Conservation (phyloP, 208 protist species). For the Crithidia acanthocephali region DNA sequence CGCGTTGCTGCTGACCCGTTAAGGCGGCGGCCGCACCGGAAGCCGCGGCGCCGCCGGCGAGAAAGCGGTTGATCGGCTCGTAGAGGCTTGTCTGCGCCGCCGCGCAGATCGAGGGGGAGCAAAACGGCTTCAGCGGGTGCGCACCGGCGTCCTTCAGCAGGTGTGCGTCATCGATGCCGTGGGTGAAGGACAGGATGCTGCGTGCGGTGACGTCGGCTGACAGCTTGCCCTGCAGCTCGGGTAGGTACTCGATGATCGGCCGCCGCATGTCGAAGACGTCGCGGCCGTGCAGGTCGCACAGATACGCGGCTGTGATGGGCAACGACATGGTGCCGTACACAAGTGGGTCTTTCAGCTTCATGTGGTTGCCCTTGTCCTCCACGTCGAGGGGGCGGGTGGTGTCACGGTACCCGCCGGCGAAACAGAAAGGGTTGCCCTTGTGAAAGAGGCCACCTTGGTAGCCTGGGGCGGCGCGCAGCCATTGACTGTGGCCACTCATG, state of each 20-base stretch:
- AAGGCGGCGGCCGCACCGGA: conserved; percentile 4
- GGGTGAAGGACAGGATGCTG: conserved; percentile 64
- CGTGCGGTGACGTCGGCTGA: conserved; percentile 54
- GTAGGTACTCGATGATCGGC: conserved; percentile 64
- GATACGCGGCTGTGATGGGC: conserved; percentile 73
- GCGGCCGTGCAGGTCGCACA: conserved; percentile 79
- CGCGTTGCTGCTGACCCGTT: conserved; percentile 66
- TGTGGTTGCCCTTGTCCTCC: conserved; percentile 89
- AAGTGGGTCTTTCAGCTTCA: conserved; percentile 84
- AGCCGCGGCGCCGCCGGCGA: conserved; percentile 32
- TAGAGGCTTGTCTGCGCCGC: conserved; percentile 50
- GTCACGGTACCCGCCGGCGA: conserved; percentile 83
- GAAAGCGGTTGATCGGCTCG: conserved; percentile 63
- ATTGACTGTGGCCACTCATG: conserved; percentile 84
- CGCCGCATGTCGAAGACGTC: conserved; percentile 60
- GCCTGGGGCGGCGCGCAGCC: conserved; percentile 68
- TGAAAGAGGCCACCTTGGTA: conserved; percentile 86
- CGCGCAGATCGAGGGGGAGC: conserved; percentile 45
- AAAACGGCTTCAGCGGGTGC: conserved; percentile 17
- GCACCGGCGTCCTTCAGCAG: conserved; percentile 56
- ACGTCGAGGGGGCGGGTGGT: conserved; percentile 59
- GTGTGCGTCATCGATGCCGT: conserved; percentile 52
- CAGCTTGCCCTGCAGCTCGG: conserved; percentile 59
- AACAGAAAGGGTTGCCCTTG: conserved; percentile 78
- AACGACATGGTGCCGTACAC: conserved; percentile 68